These are phyloP conservation scores for Nemophila menziesii DNA, from an alignment of 257 asterid genomes.

Conservation along the genomic window DNA sequence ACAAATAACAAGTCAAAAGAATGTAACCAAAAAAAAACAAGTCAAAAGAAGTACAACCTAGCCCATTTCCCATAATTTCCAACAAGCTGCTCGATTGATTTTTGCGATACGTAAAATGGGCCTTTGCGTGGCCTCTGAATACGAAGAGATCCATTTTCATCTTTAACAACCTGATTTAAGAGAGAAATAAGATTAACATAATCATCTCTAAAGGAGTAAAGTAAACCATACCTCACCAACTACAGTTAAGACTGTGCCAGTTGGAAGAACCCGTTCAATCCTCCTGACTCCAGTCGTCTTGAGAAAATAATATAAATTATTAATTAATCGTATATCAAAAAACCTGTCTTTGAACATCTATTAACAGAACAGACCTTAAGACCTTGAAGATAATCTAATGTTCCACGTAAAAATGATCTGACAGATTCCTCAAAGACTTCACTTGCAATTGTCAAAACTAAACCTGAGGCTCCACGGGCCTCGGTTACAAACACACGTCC, in stretches of 20 bases:
- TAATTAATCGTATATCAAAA: background rate
- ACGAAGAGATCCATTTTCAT: slow-evolving; percentile 77
- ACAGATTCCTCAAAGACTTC: slow-evolving; percentile 96
- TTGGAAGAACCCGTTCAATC: slow-evolving; percentile 92
- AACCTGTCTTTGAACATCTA: background rate
- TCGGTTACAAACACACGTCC: slow-evolving; percentile 85
- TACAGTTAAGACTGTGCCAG: slow-evolving; percentile 88
- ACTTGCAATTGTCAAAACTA: slow-evolving; percentile 82
- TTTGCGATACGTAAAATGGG: slow-evolving; percentile 86
- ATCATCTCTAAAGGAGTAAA: slow-evolving; percentile 6
- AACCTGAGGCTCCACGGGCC: slow-evolving; percentile 92
- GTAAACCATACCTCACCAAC: slow-evolving; percentile 84
- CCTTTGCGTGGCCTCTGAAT: slow-evolving; percentile 90
- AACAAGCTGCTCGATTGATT: slow-evolving; percentile 84
- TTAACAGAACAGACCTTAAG: slow-evolving; percentile 52
- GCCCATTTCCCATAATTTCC: slow-evolving; percentile 98
- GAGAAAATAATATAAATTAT: slow-evolving; percentile 12
- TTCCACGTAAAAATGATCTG: slow-evolving; percentile 90
- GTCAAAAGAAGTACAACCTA: slow-evolving; percentile 33
- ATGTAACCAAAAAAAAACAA: background rate
- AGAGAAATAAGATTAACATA: background rate
- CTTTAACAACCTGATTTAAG: slow-evolving; percentile 66
- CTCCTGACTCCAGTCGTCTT: slow-evolving; percentile 99
- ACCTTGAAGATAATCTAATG: slow-evolving; percentile 94
- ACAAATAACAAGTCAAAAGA: background rate